Conservation (phyloP, 257 asterid genomes). For the Mentha longifolia region DNA sequence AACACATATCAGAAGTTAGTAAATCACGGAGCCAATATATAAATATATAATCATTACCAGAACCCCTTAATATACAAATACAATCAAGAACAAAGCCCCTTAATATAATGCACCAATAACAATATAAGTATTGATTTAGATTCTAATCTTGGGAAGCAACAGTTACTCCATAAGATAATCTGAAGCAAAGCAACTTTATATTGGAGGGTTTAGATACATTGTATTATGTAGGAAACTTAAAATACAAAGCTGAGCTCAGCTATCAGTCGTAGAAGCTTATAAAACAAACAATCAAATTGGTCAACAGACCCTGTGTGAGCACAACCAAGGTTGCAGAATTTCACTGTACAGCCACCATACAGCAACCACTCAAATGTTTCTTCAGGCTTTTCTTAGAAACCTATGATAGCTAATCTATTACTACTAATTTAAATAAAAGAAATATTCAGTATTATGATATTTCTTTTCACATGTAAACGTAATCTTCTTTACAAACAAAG, state of each 20-base stretch:
- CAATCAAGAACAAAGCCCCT: conserved; percentile 2
- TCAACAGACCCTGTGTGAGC: conserved; percentile 5
- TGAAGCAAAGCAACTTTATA: conserved; percentile 3
- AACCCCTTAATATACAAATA: neutral
- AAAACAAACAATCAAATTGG: conserved; percentile 16
- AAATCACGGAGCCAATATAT: conserved; percentile 24
- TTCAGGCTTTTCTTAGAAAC: neutral
- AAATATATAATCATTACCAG: conserved; percentile 2
- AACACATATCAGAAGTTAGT: conserved; percentile 18
- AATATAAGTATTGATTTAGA: neutral
- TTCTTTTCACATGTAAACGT: too few species aligned
- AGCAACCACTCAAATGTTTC: neutral
- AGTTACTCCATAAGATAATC: neutral
- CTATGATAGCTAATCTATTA: neutral
- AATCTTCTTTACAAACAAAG: neutral
- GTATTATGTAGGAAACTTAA: conserved; percentile 20
- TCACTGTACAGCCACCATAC: neutral
- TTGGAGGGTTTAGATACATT: conserved; percentile 2
- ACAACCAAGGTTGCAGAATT: neutral
- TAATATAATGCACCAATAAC: conserved; percentile 5
- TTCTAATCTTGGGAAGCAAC: neutral
- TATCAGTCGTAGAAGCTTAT: neutral
- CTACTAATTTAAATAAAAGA: neutral
- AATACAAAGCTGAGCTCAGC: conserved; percentile 21
- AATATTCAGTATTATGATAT: neutral